These are phyloP conservation scores for Orbilia oligospora DNA, from an alignment of 2,329 filamentous ascomycete genomes.

Conservation along the genomic window DNA sequence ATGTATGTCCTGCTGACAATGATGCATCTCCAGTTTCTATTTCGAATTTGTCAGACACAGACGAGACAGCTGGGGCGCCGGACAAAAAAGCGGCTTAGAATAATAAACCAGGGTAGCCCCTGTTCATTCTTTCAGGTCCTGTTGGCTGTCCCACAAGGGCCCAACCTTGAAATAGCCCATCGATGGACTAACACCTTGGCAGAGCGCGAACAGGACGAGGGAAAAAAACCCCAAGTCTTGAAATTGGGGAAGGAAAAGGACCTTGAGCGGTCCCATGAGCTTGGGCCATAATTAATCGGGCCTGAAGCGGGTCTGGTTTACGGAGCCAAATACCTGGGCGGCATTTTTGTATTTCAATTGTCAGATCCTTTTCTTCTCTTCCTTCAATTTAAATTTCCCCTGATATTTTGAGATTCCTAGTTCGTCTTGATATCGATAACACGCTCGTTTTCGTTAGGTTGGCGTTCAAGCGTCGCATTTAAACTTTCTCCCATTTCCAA, in stretches of 20 bases:
- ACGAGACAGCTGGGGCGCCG: slow-evolving; percentile 4
- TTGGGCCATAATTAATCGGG: background rate
- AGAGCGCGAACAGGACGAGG: background rate
- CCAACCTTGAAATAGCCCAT: slow-evolving; percentile 10
- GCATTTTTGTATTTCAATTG: background rate
- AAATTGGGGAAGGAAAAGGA: background rate
- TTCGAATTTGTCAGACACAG: slow-evolving; percentile 11
- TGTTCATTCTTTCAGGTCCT: background rate
- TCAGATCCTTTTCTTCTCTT: background rate
- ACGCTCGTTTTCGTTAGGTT: background rate
- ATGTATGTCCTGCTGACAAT: too few relatives aligned
- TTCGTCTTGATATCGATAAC: slow-evolving; percentile 3
- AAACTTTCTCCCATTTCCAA: background rate
- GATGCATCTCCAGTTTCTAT: slow-evolving; percentile 22
- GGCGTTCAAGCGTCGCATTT: background rate
- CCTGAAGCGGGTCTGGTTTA: background rate
- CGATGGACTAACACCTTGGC: slow-evolving; percentile 7
- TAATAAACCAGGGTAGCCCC: background rate
- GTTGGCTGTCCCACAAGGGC: background rate
- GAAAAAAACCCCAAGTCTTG: background rate
- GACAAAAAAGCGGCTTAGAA: slow-evolving; percentile 3
- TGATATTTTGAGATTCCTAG: too few relatives aligned
- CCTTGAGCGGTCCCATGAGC: background rate
- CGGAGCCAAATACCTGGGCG: background rate
- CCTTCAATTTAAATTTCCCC: too few relatives aligned